These are phyloP conservation scores for Castanea sativa DNA, from an alignment of 306 rosid genomes.

Conservation along the genomic window DNA sequence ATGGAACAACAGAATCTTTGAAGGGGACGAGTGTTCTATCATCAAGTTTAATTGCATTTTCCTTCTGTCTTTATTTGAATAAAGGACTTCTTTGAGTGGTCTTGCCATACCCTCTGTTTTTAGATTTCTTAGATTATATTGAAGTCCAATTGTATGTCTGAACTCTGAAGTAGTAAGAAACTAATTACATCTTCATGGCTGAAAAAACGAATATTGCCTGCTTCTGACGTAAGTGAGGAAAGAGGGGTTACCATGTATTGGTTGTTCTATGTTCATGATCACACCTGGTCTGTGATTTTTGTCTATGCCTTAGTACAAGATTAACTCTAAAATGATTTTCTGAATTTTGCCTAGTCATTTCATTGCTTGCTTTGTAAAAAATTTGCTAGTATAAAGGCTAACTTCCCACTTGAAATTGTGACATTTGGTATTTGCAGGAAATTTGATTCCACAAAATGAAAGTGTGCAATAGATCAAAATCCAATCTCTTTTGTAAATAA, in stretches of 20 bases:
- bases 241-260: not conserved
- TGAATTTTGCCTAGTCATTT: not conserved
- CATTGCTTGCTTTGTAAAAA: not conserved
- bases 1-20: no score
- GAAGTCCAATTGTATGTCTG: no score
- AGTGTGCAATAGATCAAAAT: not conserved
- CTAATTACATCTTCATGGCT: not conserved
- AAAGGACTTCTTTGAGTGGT: no score
- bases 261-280: not conserved
- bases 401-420: not conserved
- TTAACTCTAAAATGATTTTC: not conserved
- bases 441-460: not conserved
- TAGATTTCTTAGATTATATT: no score
- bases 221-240: not conserved
- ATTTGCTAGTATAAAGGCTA: not conserved
- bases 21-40: no score
- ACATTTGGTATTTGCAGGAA: not conserved
- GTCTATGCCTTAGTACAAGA: not conserved
- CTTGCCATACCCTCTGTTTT: no score
- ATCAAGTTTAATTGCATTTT: no score
- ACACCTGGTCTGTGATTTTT: not conserved
- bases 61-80: no score
- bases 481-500: not conserved
- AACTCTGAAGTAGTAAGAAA: no score
- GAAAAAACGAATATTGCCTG: not conserved